Percentiles rank a stretch among this genome's conserved stretches.
Conservation (phyloP, 148 eudicot species). For the Nepenthes mirabilis region DNA sequence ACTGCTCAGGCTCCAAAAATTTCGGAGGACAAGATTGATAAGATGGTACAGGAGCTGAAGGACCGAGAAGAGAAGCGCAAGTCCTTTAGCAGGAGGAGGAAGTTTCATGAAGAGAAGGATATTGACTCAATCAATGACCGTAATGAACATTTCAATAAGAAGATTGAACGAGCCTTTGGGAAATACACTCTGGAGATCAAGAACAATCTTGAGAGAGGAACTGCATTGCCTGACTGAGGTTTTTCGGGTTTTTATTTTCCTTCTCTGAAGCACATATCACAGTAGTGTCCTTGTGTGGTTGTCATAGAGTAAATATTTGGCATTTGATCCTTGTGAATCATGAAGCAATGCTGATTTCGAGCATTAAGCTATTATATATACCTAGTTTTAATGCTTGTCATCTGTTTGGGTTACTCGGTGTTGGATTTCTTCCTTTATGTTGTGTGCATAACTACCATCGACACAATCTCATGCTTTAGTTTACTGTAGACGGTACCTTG, state of each 20-base stretch:
- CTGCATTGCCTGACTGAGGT: conserved; percentile 92
- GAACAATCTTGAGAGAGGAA: conserved; percentile 95
- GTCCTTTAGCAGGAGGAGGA: conserved; percentile 84
- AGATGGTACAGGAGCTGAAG: conserved; percentile 85
- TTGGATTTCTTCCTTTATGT: too few relatives aligned
- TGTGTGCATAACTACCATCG: too few relatives aligned
- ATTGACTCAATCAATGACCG: conserved; percentile 95
- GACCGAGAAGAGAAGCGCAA: conserved; percentile 78
- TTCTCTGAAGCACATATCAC: neutral
- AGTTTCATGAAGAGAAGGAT: conserved; percentile 80
- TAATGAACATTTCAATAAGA: conserved; percentile 96
- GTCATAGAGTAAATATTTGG: too few relatives aligned
- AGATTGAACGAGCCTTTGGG: conserved; percentile 95
- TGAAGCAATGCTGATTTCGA: too few relatives aligned
- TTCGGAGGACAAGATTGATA: conserved; percentile 62
- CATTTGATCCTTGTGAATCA: too few relatives aligned
- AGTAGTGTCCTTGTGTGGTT: too few relatives aligned
- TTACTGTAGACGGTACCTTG: too few relatives aligned
- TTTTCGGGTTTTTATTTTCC: neutral
- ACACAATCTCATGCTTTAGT: too few relatives aligned
- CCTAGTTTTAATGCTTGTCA: too few relatives aligned
- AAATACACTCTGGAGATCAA: conserved; percentile 92
- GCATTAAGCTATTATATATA: too few relatives aligned
- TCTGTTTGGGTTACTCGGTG: too few relatives aligned
- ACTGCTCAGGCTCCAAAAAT: conserved; percentile 58